Conservation (phyloP, 768 basidiomycete species). For the Hemileccinum rubropunctum region DNA sequence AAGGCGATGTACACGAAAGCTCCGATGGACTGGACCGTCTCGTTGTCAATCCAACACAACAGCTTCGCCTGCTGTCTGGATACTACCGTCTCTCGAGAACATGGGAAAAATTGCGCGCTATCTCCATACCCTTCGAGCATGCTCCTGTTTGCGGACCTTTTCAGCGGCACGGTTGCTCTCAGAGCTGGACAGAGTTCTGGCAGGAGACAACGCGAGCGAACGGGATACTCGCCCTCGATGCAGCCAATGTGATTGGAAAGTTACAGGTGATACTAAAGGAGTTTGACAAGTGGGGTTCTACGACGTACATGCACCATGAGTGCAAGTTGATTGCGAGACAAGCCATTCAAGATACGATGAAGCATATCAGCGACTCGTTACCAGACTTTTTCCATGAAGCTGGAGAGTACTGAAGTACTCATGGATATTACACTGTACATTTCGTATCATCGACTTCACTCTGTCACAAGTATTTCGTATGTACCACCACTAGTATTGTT, state of each 20-base stretch:
- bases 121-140: constrained; percentile 64
- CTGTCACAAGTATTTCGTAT: neutral
- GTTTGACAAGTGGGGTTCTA: constrained; percentile 67
- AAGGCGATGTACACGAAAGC: constrained; percentile 32
- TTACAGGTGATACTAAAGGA: constrained; percentile 62
- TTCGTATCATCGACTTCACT: neutral
- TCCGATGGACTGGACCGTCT: constrained; percentile 44
- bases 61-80: constrained; percentile 63
- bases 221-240: constrained; percentile 52
- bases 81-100: constrained; percentile 63
- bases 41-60: constrained; percentile 55
- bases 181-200: constrained; percentile 79
- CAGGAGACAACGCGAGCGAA: constrained; percentile 70
- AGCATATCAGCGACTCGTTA: constrained; percentile 53
- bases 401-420: constrained; percentile 33
- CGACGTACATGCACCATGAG: constrained; percentile 79
- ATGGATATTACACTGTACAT: neutral
- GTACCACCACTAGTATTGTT: too few relatives aligned
- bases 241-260: constrained; percentile 67
- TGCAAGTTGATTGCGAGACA: constrained; percentile 60
- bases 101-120: constrained; percentile 62
- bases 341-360: constrained; percentile 53
- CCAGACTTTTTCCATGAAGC: constrained; percentile 57
- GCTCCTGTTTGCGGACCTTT: constrained; percentile 61
- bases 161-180: constrained; percentile 70